Base-by-base conservation (phyloP, 305 asterid genomes). In the Ruellia speciosa region DNA sequence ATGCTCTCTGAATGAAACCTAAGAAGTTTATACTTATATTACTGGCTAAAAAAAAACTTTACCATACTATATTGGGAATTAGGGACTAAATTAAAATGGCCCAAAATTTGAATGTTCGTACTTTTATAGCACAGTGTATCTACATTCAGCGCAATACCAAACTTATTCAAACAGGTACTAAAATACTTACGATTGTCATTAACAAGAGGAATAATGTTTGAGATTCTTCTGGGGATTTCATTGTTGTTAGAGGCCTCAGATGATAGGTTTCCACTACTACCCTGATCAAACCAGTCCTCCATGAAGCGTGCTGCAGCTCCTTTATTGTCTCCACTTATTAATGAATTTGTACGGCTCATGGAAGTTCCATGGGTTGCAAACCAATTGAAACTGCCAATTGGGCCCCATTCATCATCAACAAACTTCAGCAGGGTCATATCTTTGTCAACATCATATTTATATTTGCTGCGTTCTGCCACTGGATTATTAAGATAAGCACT, bases 321-420 rank as follows among this genome's bases (percentile, higher is more conserved):
- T 86, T 93, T 93, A 70, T 93, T 93, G 75, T 93, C 99, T 65
- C 99, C 99, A 67, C 99, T 93, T 54, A 93, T 84, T 77, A 93
- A 75, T 11, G 90, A 80, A 72, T 93, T 93, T 62, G 94, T 84
- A 56, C 96, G 96, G 74, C 99, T 79, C 99, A 93, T 93, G 53
- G 99, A 93, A 52, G 99, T 93, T 65, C 99, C 99, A 63, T 93
- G 99, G 56, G 99, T 93, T 48, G 99, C 92, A 79, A 93, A 93
- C 99, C 99, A 93, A 67, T 84, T 93, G 77, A 88, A 93, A 81
- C 97, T 86, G 66, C 99, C 99, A 14, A 93, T 83, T 49, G 99
- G 92, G 14, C 99, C 99, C 97, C 97, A 88, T 66, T 86, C 89
- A 69, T 86, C 83, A 62, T 88, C 99, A 20, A 75, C 85, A 72